phyloP scores from a whole-genome alignment of 73 alveolate genomes.

The Tetrahymena elliotti region DNA sequence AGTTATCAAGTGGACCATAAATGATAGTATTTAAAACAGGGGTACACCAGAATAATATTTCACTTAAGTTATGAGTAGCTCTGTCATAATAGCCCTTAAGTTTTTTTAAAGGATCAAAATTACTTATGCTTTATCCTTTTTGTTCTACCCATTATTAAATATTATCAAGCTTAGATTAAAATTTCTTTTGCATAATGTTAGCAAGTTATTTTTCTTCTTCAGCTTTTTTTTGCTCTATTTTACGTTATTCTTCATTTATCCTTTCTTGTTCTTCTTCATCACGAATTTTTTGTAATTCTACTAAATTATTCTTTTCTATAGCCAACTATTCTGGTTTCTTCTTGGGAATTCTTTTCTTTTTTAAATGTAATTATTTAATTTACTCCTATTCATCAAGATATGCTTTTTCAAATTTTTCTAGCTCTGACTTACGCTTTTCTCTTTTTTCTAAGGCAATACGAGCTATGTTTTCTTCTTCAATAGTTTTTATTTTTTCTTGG shows the following conservation, averaged over 20 bases:
- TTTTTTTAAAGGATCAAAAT: neutral
- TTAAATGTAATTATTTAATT: neutral
- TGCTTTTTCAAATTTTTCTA: neutral
- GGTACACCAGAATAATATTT: neutral
- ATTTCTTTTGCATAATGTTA: neutral
- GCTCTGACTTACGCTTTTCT: neutral
- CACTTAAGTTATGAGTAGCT: neutral
- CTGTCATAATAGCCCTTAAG: neutral
- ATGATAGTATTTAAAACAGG: neutral
- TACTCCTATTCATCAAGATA: neutral
- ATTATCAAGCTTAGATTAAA: neutral
- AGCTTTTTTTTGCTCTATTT: neutral
- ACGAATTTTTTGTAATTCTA: neutral
- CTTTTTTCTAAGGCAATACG: neutral
- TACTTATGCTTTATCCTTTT: neutral
- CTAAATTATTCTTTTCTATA: neutral
- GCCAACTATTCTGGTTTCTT: neutral
- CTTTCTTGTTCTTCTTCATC: neutral
- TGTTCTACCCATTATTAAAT: neutral
- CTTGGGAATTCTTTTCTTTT: neutral
- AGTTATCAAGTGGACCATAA: neutral
- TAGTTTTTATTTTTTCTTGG: neutral
- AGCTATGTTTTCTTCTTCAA: neutral
- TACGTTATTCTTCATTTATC: neutral
- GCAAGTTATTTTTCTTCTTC: neutral